Evolutionary conservation across 768 basidiomycete genomes (phyloP), one percentile per base, ranked within the genome.

Genomic region (Chiua virens): DNA sequence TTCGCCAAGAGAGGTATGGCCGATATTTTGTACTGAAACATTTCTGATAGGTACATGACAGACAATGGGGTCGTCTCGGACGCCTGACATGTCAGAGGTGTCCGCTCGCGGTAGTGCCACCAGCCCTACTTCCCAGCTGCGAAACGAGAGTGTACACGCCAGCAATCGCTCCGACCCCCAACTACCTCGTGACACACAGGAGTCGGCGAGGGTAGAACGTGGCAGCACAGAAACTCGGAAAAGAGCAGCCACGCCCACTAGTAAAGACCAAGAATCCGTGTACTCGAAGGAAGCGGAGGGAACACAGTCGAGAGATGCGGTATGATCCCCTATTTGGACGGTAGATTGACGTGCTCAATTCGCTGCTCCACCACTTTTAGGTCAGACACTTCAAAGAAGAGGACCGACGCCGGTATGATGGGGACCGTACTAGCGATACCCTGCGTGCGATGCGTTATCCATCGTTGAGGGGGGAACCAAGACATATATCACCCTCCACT

Each of bases 1-100:
- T 28, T 46, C 44, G 17, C 55, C 27, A 7, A 27, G 38, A 17
- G 55, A 58, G 56, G 59, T 59, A 48, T 15, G 49, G n/a, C 2
- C 8, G 46, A 8, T 27, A 2, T 34, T n/a, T 36, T 5, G 11
- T 5, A 21, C 10, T 1, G n/a, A 4, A 23, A 1, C 11, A 25
- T 9, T 32, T 18, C 40, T 49, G 17, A 49, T 7, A 10, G 8
- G 15, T 9, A 2, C 39, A 44, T 38, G 42, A n/a, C 38, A 54
- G 59, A 50, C 34, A 8, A 13, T 10, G 13, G 8, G 15, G 34
- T 51, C 60, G 14, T 13, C 9, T 30, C 30, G 30, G 13, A 30
- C 21, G 6, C 41, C 42, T 30, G 25, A 21, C 30, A 43, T 52
- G 6, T 20, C 39, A 13, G 30, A 30, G 9, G 46, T 27, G 37